Evolutionary conservation across 2,329 filamentous ascomycete species (phyloP), one percentile per base, ranked within the genome.

Genomic region (Monilinia vaccinii-corymbosi): DNA sequence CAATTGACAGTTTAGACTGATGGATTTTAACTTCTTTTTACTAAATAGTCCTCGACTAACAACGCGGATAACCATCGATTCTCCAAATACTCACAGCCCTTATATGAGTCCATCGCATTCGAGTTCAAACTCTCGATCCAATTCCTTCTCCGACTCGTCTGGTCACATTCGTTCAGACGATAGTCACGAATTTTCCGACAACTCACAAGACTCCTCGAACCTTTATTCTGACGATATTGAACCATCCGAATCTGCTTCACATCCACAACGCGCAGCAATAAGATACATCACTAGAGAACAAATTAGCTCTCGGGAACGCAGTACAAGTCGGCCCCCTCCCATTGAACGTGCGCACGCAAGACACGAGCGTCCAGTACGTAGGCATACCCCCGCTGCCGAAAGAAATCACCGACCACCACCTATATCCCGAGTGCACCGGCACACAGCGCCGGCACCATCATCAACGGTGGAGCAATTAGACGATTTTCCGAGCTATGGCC

Each of bases 391-490:
- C 18, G 66, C 67, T 13, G 60, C 66, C 16, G 69, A 71, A 62
- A 60, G 75, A 75, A 60, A 70, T 73, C 61, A 62, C 49, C 63
- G 67, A 42, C 72, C 72, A 42, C 72, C 72, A 61, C 50, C 75
- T 72, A 63, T 75, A 72, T 60, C 72, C 71, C 63, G 76, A 70
- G 64, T 75, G 69, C 69, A 73, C 65, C 77, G 65, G 74, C 66
- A 76, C 72, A 61, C 74, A 61, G 73, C 73, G 67, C 79, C 81
- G 65, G 76, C 76, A 64, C 77, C 79, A 65, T 77, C 82, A 59
- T 81, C 83, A 76, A 88, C 80, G 71, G 78, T 81, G 76, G 86
- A 88, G 71, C 81, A 81, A 40, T 78, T 78, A 23, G 84, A 89
- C 28, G 84, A 88, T n/a, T 86, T 80, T 70, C 73, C 75, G 63